Percentiles rank a stretch among this genome's conserved stretches.
These are phyloP conservation scores for Paxillus rubicundulus DNA, from an alignment of 768 basidiomycete species.

Conservation along the genomic window DNA sequence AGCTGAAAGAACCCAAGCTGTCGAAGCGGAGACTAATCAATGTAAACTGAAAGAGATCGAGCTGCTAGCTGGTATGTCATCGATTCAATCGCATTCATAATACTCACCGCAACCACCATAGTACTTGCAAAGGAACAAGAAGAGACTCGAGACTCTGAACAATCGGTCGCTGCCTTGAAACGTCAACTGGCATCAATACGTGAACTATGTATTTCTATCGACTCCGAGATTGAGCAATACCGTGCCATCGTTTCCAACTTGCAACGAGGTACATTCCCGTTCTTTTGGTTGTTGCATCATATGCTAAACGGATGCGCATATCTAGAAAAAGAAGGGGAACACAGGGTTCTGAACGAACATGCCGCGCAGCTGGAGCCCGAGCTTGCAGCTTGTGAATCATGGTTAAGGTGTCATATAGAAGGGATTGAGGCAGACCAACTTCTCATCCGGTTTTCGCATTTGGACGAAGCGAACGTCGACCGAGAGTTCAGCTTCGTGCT, in stretches of 20 bases:
- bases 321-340: conserved; percentile 69
- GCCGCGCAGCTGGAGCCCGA: conserved; percentile 54
- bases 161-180: conserved; percentile 55
- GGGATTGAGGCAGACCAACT: conserved; percentile 73
- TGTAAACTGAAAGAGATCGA: conserved; percentile 81
- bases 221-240: conserved; percentile 72
- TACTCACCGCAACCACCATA: conserved; percentile 20
- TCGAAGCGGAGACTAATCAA: conserved; percentile 67
- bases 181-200: conserved; percentile 63
- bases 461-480: conserved; percentile 57
- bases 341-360: conserved; percentile 50
- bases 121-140: conserved; percentile 69
- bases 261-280: conserved; percentile 51
- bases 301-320: not conserved
- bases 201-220: conserved; percentile 57
- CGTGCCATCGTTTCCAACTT: conserved; percentile 60
- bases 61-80: conserved; percentile 64
- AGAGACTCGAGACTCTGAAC: conserved; percentile 68
- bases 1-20: conserved; percentile 56
- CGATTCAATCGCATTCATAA: not conserved
- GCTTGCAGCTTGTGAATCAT: conserved; percentile 52
- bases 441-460: conserved; percentile 65
- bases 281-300: not conserved
- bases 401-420: conserved; percentile 67
- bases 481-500: conserved; percentile 73